Evolutionary conservation across 352 stramenopile species (phyloP).

Genomic region (Phytophthora brassicae): DNA sequence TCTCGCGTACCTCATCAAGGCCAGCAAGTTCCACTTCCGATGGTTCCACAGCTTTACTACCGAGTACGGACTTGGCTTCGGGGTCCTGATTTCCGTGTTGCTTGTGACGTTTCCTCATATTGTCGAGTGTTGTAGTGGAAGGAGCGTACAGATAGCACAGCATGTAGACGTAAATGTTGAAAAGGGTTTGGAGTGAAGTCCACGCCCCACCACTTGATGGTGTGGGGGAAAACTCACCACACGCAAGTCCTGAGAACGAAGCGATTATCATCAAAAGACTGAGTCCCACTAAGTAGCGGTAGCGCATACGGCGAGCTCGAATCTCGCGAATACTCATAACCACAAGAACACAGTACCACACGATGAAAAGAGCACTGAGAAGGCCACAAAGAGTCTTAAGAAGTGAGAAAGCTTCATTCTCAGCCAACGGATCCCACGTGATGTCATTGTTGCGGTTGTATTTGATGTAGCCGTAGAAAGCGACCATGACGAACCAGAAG

Average conservation of each 20-base stretch:
- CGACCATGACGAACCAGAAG: slow-evolving; percentile 56
- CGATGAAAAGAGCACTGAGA: slow-evolving; percentile 49
- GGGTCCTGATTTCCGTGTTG: slow-evolving; percentile 4
- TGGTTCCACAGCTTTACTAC: slow-evolving; percentile 3
- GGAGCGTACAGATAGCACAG: slow-evolving; percentile 62
- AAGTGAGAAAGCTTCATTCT: slow-evolving; percentile 43
- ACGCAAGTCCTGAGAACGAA: slow-evolving; percentile 44
- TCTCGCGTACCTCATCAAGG: slow-evolving; percentile 17
- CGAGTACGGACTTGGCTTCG: slow-evolving; percentile 12
- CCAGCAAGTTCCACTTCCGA: slow-evolving; percentile 21
- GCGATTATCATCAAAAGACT: slow-evolving; percentile 54
- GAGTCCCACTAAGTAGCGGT: slow-evolving; percentile 49
- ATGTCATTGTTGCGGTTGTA: slow-evolving; percentile 62
- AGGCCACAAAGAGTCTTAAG: slow-evolving; percentile 39
- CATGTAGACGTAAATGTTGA: slow-evolving; percentile 64
- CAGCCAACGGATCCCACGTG: slow-evolving; percentile 43
- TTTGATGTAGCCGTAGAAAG: slow-evolving; percentile 67
- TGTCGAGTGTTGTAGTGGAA: slow-evolving; percentile 39
- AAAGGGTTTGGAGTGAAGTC: slow-evolving; percentile 52
- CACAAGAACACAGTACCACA: slow-evolving; percentile 48
- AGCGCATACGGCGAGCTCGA: slow-evolving; percentile 43
- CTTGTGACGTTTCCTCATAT: slow-evolving; percentile 28
- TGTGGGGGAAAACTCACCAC: slow-evolving; percentile 45
- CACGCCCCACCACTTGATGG: slow-evolving; percentile 48
- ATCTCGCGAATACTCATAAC: slow-evolving; percentile 47